Base-by-base conservation (phyloP, 352 stramenopile species). In the Aphanomyces euteiches region DNA sequence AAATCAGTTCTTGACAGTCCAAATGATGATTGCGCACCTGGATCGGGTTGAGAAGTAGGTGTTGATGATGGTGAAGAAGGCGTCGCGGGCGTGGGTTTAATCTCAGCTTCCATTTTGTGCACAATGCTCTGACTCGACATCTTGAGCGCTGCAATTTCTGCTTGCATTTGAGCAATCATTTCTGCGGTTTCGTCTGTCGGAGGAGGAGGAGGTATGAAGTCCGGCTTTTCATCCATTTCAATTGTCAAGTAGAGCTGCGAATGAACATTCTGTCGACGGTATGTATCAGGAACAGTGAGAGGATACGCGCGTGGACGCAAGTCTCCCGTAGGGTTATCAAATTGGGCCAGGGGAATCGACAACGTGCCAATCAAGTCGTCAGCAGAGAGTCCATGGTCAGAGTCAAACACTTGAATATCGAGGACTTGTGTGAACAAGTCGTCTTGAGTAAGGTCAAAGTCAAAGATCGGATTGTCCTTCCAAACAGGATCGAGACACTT, bases 361-460 rank as follows among this genome's bases (percentile, higher is more conserved):
- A 50, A 0, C 43, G 59, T 67, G 5, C 59, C 59, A 34, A 67
- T 67, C n/a, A 67, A 45, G 28, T 67, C 59, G 43, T 67, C 59
- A 28, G 41, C 59, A 28, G 15, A 57, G 36, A 54, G 8, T 7
- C 54, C 54, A 34, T 28, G 19, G 21, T 67, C 59, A 12, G 41
- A 50, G 59, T 67, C 59, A 45, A 56, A 67, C 13, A 67, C 59
- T 56, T 67, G 59, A 15, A 67, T 50, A 45, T 67, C 59, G 3
- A 67, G 59, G 5, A 67, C 43, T 56, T 67, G 41, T 5, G 59
- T 67, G 41, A 56, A 67, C 59, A 67, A 39, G 43, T 67, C 59
- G 4, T 50, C 59, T 56, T 67, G 59, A 7, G 59, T 67, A 21
- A 67, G 37, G 21, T 67, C 39, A 3, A 67, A 67, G 21, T 67